Conservation (phyloP, 225 moss, liverwort and hornwort genomes). For the Pseudoscleropodium purum region DNA sequence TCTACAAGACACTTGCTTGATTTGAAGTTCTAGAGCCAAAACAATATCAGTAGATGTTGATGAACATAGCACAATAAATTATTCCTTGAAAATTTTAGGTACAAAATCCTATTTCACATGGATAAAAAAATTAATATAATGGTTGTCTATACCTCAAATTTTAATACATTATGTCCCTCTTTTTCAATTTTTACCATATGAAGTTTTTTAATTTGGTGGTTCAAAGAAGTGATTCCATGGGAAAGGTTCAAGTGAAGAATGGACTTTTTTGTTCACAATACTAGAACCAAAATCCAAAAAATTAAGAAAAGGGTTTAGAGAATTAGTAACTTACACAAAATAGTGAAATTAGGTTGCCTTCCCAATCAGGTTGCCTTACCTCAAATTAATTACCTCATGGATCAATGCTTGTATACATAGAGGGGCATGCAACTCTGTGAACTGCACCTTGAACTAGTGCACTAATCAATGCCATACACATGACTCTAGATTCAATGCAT, state of each 20-base stretch:
- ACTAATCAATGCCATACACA: no score
- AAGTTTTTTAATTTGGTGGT: not conserved
- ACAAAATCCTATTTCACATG: not conserved
- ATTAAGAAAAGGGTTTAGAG: accelerated
- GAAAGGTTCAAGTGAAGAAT: no score
- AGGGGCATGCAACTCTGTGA: no score
- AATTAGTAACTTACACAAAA: not conserved
- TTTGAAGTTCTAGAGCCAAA: not conserved
- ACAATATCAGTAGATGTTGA: not conserved
- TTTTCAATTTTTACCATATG: not conserved
- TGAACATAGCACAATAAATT: not conserved
- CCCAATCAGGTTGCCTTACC: no score
- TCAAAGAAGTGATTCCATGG: accelerated
- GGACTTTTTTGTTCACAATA: accelerated
- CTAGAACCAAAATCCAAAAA: no score
- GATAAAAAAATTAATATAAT: accelerated
- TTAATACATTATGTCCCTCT: no score
- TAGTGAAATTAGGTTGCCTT: no score
- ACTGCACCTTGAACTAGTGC: no score
- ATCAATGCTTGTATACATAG: no score
- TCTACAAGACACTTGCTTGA: not conserved
- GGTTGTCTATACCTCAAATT: not conserved
- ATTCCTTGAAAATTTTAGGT: not conserved
- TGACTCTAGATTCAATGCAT: no score
- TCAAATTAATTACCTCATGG: no score